Percentiles rank a stretch among this genome's conserved stretches.
These are phyloP conservation scores for Rosa chinensis DNA, from an alignment of 306 rosid genomes.

Conservation along the genomic window DNA sequence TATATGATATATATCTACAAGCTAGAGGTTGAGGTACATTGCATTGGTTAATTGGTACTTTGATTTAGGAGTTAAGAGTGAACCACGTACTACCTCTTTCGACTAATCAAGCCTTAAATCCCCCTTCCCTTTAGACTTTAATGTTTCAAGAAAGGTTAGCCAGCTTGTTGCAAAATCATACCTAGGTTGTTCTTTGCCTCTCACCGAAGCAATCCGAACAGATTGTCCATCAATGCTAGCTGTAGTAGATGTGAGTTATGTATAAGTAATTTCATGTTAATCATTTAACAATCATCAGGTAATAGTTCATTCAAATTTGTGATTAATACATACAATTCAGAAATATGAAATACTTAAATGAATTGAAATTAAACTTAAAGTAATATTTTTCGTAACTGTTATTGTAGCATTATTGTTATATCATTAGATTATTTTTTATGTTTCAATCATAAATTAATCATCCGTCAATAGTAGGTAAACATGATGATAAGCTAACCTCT, in stretches of 20 bases:
- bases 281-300: neutral
- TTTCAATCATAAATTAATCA: no score
- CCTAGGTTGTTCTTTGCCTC: constrained; percentile 13
- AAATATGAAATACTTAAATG: no score
- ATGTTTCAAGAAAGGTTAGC: neutral
- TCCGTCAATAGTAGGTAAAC: no score
- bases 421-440: no score
- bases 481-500: neutral
- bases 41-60: neutral
- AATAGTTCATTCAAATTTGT: neutral
- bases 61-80: neutral
- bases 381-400: no score
- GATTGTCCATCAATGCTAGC: neutral
- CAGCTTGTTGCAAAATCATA: neutral
- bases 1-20: neutral
- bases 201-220: constrained; percentile 10
- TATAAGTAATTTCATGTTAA: neutral
- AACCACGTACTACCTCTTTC: neutral
- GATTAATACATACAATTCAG: neutral
- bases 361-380: no score
- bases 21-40: neutral
- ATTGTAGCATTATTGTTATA: no score
- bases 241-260: neutral
- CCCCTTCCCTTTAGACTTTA: neutral
- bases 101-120: neutral